Base-by-base conservation (phyloP, 495 filamentous ascomycete species). In the Hypoxylon perforatum region DNA sequence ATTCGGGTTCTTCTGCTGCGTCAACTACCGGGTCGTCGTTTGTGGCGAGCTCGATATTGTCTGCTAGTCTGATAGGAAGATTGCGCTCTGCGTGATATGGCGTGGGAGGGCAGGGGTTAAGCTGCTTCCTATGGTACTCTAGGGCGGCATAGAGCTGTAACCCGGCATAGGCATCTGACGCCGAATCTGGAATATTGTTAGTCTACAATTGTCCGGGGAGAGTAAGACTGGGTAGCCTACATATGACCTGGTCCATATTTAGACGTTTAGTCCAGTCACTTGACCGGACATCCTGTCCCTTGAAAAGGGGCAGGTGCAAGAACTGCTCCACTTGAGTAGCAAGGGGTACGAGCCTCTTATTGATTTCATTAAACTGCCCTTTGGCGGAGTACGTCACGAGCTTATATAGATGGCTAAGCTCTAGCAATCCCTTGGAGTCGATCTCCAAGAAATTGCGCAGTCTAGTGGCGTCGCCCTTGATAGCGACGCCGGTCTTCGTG, bases 161-260 rank as follows among this genome's bases (percentile, higher is more conserved):
- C 28, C 88, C 87, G 52, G 92, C 92, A 70, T 94, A 97, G 1
- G 92, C 87, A 73, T 97, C 93, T 0, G 87, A 86, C 14, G 92
- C 92, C 7, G 92, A 91, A 78, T 97, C 90, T 92, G 61, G 14
- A 33, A 23, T n/a, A 23, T 2, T 39, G 19, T 23, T 11, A 57
- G 14, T 52, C 19, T 53, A 10, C 42, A 6, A 21, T 58, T n/a
- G n/a, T n/a, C 14, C n/a, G 15, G 12, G 5, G 17, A 45, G 6
- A 8, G 23, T 38, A 17, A 25, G 19, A 39, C 1, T 41, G 35
- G n/a, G 23, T 21, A 6, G 78, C 86, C 78, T 77, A 92, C 90
- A 97, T 53, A 84, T 75, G 35, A 93, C 86, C 69, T 97, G 93
- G n/a, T 81, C 67, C 69, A 86, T 78, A 41, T 76, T 78, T 33